Evolutionary conservation across 2,329 filamentous ascomycete genomes (phyloP).

Genomic region (Pseudopyricularia javanii): DNA sequence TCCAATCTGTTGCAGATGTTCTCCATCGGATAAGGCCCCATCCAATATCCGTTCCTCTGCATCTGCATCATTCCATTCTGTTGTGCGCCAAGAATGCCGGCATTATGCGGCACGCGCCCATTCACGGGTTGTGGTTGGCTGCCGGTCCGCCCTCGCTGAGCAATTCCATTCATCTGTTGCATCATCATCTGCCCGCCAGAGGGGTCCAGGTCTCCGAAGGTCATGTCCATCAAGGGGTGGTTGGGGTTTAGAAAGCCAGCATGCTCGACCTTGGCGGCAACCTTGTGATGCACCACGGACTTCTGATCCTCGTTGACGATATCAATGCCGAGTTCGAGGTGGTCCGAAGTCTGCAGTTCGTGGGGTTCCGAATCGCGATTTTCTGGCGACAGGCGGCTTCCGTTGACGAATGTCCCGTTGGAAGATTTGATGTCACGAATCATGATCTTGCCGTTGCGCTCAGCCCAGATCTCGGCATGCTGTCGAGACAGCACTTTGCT

Average conservation of each 20-base stretch:
- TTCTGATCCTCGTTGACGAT: slow-evolving; percentile 99
- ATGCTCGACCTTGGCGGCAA: slow-evolving; percentile 92
- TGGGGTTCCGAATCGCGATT: slow-evolving; percentile 95
- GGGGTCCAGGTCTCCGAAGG: slow-evolving; percentile 83
- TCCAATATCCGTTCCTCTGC: slow-evolving; percentile 75
- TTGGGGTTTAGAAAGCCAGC: slow-evolving; percentile 69
- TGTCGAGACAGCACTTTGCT: slow-evolving; percentile 94
- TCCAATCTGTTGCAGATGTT: slow-evolving; percentile 83
- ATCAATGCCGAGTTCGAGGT: slow-evolving; percentile 90
- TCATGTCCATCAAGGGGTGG: slow-evolving; percentile 74
- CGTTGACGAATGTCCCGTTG: slow-evolving; percentile 97
- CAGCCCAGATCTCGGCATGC: slow-evolving; percentile 94
- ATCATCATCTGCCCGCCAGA: slow-evolving; percentile 63
- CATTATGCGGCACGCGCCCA: slow-evolving; percentile 45
- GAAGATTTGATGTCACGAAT: slow-evolving; percentile 97
- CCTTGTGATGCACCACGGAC: slow-evolving; percentile 96
- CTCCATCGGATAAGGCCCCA: slow-evolving; percentile 83
- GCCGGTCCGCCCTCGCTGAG: slow-evolving; percentile 57
- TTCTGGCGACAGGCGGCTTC: slow-evolving; percentile 76
- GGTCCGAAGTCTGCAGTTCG: slow-evolving; percentile 81
- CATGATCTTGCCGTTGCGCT: slow-evolving; percentile 74
- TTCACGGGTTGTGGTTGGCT: slow-evolving; percentile 56
- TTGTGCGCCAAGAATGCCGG: slow-evolving; percentile 31
- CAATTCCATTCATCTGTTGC: slow-evolving; percentile 47
- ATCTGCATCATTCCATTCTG: slow-evolving; percentile 53